phyloP scores from a whole-genome alignment of 228 moss, liverwort and hornwort genomes.

The Sphagnum magellanicum region DNA sequence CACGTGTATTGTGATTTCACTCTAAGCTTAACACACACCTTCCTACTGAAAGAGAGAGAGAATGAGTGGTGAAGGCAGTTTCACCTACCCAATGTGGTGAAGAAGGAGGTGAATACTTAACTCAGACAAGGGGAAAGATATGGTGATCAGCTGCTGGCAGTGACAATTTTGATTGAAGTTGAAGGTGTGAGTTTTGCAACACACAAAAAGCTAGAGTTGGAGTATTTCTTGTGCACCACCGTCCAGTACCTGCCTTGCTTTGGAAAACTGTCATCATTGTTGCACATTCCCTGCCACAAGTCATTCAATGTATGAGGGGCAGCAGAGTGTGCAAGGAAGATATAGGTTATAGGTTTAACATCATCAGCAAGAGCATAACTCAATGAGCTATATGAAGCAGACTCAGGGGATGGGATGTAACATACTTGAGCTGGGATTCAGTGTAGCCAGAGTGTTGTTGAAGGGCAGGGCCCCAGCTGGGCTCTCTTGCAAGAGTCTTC shows the following conservation, averaged over 20 bases:
- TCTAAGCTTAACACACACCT: no score
- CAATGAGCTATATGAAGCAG: not conserved
- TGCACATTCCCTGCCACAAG: slow-evolving; percentile 37
- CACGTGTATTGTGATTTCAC: no score
- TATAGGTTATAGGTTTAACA: no score
- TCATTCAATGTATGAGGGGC: no score
- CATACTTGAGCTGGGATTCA: slow-evolving; percentile 37
- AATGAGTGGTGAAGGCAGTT: no score
- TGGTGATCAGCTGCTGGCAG: no score
- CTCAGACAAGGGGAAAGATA: no score
- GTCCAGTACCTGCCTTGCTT: slow-evolving; percentile 21
- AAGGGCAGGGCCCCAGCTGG: slow-evolving; percentile 32
- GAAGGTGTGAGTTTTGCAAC: slow-evolving; percentile 34
- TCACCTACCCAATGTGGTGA: no score
- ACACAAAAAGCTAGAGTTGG: slow-evolving; percentile 32
- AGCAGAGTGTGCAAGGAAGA: no score
- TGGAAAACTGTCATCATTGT: slow-evolving; percentile 39
- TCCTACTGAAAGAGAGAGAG: no score
- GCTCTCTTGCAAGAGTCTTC: slow-evolving; percentile 16
- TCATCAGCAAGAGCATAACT: not conserved
- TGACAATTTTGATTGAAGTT: no score
- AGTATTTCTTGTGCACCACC: slow-evolving; percentile 62
- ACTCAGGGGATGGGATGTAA: not conserved
- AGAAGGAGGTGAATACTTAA: no score
- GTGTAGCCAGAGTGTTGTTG: slow-evolving; percentile 43